phyloP scores from a whole-genome alignment of 2,329 filamentous ascomycete genomes.

The Paecilomyces sp. region DNA sequence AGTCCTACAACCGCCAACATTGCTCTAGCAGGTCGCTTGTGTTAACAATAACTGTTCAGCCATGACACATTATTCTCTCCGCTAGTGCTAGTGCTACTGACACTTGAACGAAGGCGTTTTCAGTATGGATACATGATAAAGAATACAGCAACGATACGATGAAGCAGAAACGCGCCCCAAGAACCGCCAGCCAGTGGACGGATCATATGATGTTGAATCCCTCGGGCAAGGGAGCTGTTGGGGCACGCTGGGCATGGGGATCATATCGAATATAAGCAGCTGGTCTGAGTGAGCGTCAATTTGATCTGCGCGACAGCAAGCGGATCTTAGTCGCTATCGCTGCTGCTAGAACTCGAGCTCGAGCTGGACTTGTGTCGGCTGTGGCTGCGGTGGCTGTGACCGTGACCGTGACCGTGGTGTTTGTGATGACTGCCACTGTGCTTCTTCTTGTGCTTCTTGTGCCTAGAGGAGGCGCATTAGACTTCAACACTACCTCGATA shows the following conservation, averaged over 20 bases:
- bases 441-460: constrained; percentile 16
- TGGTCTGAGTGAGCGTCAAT: neutral
- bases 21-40: neutral
- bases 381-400: constrained; percentile 4
- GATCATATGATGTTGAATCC: neutral
- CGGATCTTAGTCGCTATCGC: neutral
- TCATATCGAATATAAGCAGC: neutral
- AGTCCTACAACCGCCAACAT: neutral
- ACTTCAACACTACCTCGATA: neutral
- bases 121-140: neutral
- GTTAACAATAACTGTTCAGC: neutral
- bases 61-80: neutral
- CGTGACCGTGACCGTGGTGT: constrained; percentile 11
- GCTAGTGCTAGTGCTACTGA: neutral
- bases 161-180: neutral
- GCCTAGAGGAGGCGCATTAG: constrained; percentile 7
- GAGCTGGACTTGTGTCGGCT: neutral
- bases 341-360: neutral
- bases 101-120: neutral
- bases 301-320: neutral
- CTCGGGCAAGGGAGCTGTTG: neutral
- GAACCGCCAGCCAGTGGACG: neutral
- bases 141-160: neutral
- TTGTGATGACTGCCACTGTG: constrained; percentile 17
- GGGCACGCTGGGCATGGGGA: neutral